Conservation (phyloP, 768 basidiomycete species). For the Porphyrellus cyaneotinctus region DNA sequence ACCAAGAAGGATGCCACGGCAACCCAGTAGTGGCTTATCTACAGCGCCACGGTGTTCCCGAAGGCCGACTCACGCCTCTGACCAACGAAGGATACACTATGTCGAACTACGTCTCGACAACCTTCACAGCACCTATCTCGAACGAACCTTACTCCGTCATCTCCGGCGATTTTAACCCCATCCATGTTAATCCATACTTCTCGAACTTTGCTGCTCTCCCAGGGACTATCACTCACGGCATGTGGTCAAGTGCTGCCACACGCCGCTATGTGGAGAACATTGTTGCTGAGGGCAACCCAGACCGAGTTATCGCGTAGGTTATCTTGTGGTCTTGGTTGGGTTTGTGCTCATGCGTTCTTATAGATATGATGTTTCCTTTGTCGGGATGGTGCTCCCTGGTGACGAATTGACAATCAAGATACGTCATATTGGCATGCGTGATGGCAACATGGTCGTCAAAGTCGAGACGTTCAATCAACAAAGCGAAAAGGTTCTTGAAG, state of each 20-base stretch:
- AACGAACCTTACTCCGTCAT: slow-evolving; percentile 95
- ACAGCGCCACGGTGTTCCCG: slow-evolving; percentile 80
- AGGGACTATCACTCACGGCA: slow-evolving; percentile 95
- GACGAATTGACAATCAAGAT: slow-evolving; percentile 85
- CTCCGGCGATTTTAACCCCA: slow-evolving; percentile 98
- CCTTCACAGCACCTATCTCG: slow-evolving; percentile 80
- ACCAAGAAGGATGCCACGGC: slow-evolving; percentile 82
- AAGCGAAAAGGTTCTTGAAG: slow-evolving; percentile 90
- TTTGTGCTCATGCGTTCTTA: slow-evolving; percentile 3
- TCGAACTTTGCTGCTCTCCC: slow-evolving; percentile 89
- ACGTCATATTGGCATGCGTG: slow-evolving; percentile 86
- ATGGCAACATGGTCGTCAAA: slow-evolving; percentile 89
- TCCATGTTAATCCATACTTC: slow-evolving; percentile 98
- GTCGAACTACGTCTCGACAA: slow-evolving; percentile 55
- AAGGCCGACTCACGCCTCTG: slow-evolving; percentile 74
- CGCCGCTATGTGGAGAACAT: slow-evolving; percentile 89
- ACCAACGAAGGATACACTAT: slow-evolving; percentile 86
- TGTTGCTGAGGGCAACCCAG: slow-evolving; percentile 88
- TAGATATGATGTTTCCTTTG: slow-evolving; percentile 92
- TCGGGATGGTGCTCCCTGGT: slow-evolving; percentile 93
- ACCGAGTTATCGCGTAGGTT: slow-evolving; percentile 82
- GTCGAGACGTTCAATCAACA: slow-evolving; percentile 80
- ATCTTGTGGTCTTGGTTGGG: background rate
- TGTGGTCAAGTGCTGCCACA: slow-evolving; percentile 96
- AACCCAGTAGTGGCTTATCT: slow-evolving; percentile 94